Base-by-base conservation (phyloP, 495 filamentous ascomycete species). In the Penicillium chermesinum region DNA sequence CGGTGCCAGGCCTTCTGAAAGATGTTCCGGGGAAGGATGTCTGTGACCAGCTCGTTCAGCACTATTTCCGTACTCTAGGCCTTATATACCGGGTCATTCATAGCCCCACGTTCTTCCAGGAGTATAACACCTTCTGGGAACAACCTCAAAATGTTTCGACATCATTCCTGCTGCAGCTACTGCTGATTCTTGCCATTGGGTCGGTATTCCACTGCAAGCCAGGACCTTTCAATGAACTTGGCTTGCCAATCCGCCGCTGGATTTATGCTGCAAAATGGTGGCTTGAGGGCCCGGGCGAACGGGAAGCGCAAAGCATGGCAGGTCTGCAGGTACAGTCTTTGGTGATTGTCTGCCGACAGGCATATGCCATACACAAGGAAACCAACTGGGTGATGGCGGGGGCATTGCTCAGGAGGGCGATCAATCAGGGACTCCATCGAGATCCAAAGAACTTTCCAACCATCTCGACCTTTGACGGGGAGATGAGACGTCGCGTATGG, bases 401-500 rank as follows among this genome's bases (percentile, higher is more conserved):
- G 0, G 70, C 74, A 0, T 61, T 82, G 3, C 40, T 80, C 4
- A 64, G 70, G 16, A 67, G 56, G 27, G 76, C 74, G 12, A 75
- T 79, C 58, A 55, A 66, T 16, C 73, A 80, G 50, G 77, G 77
- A 0, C 50, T 82, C 1, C 75, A 85, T 58, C 71, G 71, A 6
- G 78, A 83, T 48, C 75, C 80, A 0, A 63, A 59, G 16, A 53
- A 73, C 43, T 72, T 80, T 27, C 70, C 74, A 0, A 42, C 44
- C 2, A 65, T 80, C 47, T 62, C 76, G 0, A 12, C 65, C 0
- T 61, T 79, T 14, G 65, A 77, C 38, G 63, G 64, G 6, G 80
- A 85, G 49, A 48, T 80, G 33, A 70, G 79, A 7, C 64, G 73
- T 25, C 65, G 80, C 7, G 52, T 84, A 10, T 85, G 81, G 81